These are phyloP conservation scores for Plasmopara viticola DNA, from an alignment of 352 stramenopile species.

Conservation along the genomic window DNA sequence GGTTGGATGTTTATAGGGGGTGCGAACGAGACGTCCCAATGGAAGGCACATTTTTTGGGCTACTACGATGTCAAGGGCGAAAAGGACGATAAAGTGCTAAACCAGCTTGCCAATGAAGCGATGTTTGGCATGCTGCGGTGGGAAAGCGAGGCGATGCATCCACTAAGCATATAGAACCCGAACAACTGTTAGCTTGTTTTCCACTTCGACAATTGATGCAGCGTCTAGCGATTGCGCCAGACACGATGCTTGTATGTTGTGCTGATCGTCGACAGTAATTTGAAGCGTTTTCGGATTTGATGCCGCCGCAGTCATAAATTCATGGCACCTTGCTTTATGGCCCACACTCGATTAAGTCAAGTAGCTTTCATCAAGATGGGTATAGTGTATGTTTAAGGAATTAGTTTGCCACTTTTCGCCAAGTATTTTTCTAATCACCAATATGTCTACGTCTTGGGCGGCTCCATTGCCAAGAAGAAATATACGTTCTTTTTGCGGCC, in stretches of 20 bases:
- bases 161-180: conserved; percentile 50
- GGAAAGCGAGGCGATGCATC: conserved; percentile 82
- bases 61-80: conserved; percentile 83
- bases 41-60: conserved; percentile 74
- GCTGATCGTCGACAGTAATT: neutral
- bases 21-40: conserved; percentile 53
- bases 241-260: conserved; percentile 5
- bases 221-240: conserved; percentile 2
- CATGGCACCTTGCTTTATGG: too few species aligned
- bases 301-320: too few species aligned
- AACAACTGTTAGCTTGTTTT: neutral
- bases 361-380: too few species aligned
- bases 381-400: too few species aligned
- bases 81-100: conserved; percentile 79
- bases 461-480: too few species aligned
- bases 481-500: too few species aligned
- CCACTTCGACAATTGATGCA: neutral
- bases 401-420: too few species aligned
- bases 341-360: too few species aligned
- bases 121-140: conserved; percentile 84
- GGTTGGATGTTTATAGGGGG: conserved; percentile 80
- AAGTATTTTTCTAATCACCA: too few species aligned
- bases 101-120: conserved; percentile 75
- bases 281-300: too few species aligned
- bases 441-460: too few species aligned